These are phyloP conservation scores for Incumbomyces lentus DNA, from an alignment of 2,329 filamentous ascomycete species.

Conservation along the genomic window DNA sequence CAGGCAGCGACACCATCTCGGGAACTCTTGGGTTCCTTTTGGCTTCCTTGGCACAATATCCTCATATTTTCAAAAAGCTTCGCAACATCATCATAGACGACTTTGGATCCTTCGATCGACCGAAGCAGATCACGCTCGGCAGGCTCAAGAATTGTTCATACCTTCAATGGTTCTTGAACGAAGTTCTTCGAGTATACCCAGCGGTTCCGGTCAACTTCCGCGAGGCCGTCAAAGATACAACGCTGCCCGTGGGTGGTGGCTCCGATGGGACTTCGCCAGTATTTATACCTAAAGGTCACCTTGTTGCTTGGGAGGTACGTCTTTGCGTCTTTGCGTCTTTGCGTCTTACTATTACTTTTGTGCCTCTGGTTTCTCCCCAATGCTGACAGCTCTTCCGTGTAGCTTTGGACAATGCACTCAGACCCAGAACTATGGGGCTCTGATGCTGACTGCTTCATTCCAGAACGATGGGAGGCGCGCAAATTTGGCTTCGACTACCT, in stretches of 20 bases:
- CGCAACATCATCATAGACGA: conserved; percentile 23
- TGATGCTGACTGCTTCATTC: conserved; percentile 40
- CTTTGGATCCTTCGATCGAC: conserved; percentile 31
- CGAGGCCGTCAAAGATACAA: conserved; percentile 31
- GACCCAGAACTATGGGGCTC: conserved; percentile 15
- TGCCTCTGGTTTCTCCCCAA: conserved; percentile 30
- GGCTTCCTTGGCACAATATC: conserved; percentile 35
- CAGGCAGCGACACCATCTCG: conserved; percentile 44
- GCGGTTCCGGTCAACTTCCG: conserved; percentile 38
- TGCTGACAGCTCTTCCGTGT: conserved; percentile 25
- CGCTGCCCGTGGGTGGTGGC: conserved; percentile 47
- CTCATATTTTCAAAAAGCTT: conserved; percentile 22
- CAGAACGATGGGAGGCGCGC: conserved; percentile 59
- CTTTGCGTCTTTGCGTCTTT: conserved; percentile 11
- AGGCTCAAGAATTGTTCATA: conserved; percentile 31
- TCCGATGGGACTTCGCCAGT: conserved; percentile 35
- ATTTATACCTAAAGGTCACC: conserved; percentile 34
- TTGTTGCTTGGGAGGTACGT: conserved; percentile 31
- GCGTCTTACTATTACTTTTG: conserved; percentile 21
- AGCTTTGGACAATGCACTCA: conserved; percentile 6
- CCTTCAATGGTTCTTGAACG: conserved; percentile 29
- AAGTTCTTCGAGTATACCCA: conserved; percentile 29
- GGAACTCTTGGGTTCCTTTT: conserved; percentile 36
- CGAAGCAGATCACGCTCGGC: conserved; percentile 32
- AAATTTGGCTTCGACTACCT: conserved; percentile 56